Percentiles rank a stretch among this genome's conserved stretches.
Evolutionary conservation across 345 rosid species (phyloP).

Genomic region (Arabidopsis suecica): DNA sequence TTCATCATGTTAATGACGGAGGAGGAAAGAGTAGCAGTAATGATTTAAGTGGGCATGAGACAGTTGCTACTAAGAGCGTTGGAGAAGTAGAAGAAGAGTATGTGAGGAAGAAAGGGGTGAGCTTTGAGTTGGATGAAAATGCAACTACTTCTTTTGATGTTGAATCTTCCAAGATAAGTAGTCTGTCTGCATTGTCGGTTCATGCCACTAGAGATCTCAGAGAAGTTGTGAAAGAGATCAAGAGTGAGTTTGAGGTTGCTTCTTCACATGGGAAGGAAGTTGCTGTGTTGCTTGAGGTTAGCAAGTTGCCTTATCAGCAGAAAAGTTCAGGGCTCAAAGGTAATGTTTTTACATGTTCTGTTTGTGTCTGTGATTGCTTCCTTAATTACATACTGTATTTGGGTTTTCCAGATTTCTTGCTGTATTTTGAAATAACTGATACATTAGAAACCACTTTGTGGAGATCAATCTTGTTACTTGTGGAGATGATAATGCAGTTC

Average conservation of each 20-base stretch:
- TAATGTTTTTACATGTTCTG: conserved; percentile 35
- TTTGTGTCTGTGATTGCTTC: conserved; percentile 1
- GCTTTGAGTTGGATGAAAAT: conserved; percentile 77
- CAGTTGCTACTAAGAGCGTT: conserved; percentile 50
- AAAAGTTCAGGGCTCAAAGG: conserved; percentile 67
- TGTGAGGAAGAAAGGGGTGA: conserved; percentile 65
- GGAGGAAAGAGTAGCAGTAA: conserved; percentile 45
- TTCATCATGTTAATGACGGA: conserved; percentile 32
- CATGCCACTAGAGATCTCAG: conserved; percentile 82
- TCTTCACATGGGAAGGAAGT: conserved; percentile 84
- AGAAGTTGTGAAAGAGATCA: conserved; percentile 86
- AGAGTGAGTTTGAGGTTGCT: conserved; percentile 82
- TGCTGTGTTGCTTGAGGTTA: conserved; percentile 87
- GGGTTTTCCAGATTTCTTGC: no score
- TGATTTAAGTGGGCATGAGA: conserved; percentile 53
- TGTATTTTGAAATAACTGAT: background rate
- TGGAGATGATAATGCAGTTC: background rate
- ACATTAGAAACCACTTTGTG: background rate
- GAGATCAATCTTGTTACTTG: background rate
- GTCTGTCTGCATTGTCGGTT: conserved; percentile 64
- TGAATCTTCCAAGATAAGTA: conserved; percentile 67
- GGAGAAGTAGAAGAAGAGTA: conserved; percentile 53
- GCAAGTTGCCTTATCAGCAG: conserved; percentile 80
- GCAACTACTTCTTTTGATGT: conserved; percentile 48
- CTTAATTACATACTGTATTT: background rate